These are phyloP conservation scores for Plasmopara muralis DNA, from an alignment of 352 stramenopile genomes.

Conservation along the genomic window DNA sequence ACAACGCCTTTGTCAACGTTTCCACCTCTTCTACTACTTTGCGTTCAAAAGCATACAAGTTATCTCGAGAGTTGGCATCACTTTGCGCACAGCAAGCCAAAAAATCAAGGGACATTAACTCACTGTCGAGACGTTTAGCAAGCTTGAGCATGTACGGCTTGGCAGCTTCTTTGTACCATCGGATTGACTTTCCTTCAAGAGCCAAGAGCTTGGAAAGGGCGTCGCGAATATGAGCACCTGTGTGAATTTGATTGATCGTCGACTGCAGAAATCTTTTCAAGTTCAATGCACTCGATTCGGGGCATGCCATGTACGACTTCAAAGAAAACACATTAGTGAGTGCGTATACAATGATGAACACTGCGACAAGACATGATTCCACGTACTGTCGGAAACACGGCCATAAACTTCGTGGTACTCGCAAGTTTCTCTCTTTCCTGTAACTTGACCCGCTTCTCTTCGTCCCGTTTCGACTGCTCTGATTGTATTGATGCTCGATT, in stretches of 20 bases:
- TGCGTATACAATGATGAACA: background rate
- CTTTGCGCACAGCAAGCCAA: slow-evolving; percentile 38
- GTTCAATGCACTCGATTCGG: slow-evolving; percentile 25
- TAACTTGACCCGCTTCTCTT: slow-evolving; percentile 52
- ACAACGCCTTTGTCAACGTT: slow-evolving; percentile 47
- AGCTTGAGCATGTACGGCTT: slow-evolving; percentile 69
- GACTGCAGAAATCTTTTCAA: slow-evolving; percentile 46
- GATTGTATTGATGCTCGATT: slow-evolving; percentile 75
- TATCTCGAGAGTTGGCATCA: slow-evolving; percentile 3
- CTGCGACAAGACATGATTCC: background rate
- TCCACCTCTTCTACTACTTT: slow-evolving; percentile 43
- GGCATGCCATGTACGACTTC: slow-evolving; percentile 53
- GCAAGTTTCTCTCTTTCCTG: slow-evolving; percentile 46
- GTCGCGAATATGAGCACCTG: slow-evolving; percentile 39
- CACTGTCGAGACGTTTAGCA: slow-evolving; percentile 39
- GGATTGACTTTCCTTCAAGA: slow-evolving; percentile 58
- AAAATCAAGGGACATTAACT: slow-evolving; percentile 35
- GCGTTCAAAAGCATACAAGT: slow-evolving; percentile 41
- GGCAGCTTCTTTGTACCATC: slow-evolving; percentile 62
- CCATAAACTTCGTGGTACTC: slow-evolving; percentile 49
- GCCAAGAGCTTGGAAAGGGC: slow-evolving; percentile 56
- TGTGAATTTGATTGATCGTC: slow-evolving; percentile 39
- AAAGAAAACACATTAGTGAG: slow-evolving; percentile 1
- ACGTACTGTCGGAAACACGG: slow-evolving; percentile 58
- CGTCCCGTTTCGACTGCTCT: slow-evolving; percentile 54